These are phyloP conservation scores for Metarhizium brunneum DNA, from an alignment of 2,329 filamentous ascomycete genomes.

Conservation along the genomic window DNA sequence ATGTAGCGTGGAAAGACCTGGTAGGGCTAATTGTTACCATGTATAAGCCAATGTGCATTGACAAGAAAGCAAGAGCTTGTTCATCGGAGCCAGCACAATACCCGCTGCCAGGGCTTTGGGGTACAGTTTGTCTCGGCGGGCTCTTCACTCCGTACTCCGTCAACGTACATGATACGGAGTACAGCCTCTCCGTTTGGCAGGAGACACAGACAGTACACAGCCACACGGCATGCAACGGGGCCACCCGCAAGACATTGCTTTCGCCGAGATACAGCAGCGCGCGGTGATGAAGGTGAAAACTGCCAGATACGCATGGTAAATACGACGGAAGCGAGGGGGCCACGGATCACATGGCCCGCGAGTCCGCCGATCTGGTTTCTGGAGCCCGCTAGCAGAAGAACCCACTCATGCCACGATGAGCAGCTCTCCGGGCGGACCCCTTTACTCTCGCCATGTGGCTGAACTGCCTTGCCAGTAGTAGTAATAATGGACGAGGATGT, in stretches of 20 bases:
- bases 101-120: not conserved
- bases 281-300: no score
- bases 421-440: not conserved
- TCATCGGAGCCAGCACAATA: not conserved
- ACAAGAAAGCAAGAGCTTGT: not conserved
- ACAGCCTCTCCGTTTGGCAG: no score
- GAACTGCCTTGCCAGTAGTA: not conserved
- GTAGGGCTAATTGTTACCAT: no score
- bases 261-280: not conserved
- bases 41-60: not conserved
- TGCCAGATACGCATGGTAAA: no score
- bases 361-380: not conserved
- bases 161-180: not conserved
- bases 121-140: not conserved
- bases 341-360: not conserved
- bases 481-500: not conserved
- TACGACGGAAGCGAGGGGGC: no score
- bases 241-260: conserved; percentile 6
- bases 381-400: not conserved
- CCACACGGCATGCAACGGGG: conserved; percentile 11
- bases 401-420: not conserved
- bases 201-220: conserved; percentile 4
- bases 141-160: no score
- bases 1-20: not conserved
- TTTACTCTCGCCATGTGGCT: not conserved